These are phyloP conservation scores for Nicotiana otophora DNA, from an alignment of 257 asterid genomes.

Conservation along the genomic window DNA sequence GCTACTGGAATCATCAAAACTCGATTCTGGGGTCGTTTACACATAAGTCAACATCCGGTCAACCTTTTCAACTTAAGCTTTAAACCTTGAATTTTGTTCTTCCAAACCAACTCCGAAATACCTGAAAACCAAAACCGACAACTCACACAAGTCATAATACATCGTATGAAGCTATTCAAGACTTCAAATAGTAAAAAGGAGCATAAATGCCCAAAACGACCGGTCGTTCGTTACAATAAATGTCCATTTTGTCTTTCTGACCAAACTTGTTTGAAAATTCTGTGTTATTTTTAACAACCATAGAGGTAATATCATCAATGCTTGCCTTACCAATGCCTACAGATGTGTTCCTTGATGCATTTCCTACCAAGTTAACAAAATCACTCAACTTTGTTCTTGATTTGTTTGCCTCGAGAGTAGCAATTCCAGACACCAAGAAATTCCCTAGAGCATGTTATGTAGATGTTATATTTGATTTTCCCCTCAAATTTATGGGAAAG, in stretches of 20 bases:
- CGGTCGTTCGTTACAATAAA: no score
- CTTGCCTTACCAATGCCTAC: neutral
- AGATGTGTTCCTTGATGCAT: neutral
- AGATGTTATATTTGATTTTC: conserved; percentile 11
- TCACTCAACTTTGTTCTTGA: neutral
- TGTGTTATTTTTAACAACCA: neutral
- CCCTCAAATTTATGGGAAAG: conserved; percentile 18
- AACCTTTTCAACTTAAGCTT: no score
- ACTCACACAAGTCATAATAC: no score
- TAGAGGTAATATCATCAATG: neutral
- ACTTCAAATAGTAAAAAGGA: no score
- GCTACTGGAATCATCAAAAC: no score
- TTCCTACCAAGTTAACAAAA: neutral
- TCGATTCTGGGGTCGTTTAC: no score
- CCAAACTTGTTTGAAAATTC: neutral
- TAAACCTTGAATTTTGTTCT: no score
- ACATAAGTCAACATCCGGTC: no score
- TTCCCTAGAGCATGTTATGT: conserved; percentile 25
- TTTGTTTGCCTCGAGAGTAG: neutral
- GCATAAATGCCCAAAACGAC: no score
- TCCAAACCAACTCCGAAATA: no score
- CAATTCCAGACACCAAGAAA: neutral
- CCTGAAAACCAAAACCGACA: no score
- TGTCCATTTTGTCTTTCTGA: neutral
- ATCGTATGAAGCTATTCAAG: no score